phyloP scores from a whole-genome alignment of 495 filamentous ascomycete genomes.

The Tuber microsphaerosporum region DNA sequence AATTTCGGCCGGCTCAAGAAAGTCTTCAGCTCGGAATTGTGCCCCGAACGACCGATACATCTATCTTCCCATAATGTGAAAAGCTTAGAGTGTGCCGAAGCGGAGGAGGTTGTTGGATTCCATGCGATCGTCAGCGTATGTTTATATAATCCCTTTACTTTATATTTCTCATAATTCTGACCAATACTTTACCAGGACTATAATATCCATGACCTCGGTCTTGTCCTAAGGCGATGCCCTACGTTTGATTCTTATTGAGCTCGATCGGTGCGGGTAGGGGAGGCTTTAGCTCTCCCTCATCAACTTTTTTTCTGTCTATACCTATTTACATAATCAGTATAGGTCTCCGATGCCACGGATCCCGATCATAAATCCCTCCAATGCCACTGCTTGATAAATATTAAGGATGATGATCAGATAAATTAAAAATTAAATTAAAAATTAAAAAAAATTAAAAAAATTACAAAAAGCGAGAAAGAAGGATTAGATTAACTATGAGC shows the following conservation, averaged over 20 bases:
- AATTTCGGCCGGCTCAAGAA: conserved; percentile 26
- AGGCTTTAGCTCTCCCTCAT: neutral
- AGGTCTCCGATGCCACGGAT: no score
- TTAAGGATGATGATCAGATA: no score
- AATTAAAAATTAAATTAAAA: no score
- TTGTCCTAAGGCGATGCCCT: conserved; percentile 18
- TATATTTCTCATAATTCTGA: neutral
- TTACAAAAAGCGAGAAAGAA: no score
- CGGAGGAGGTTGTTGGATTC: conserved; percentile 37
- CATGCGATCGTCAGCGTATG: conserved; percentile 36
- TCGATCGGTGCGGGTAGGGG: neutral
- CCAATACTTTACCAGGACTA: conserved; percentile 20
- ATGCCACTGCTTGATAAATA: no score
- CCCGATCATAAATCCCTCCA: no score
- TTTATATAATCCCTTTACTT: neutral
- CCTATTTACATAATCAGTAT: neutral
- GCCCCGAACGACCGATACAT: conserved; percentile 23
- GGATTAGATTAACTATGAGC: no score
- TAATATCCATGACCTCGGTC: conserved; percentile 37
- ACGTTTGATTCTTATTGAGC: neutral
- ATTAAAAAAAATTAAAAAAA: no score
- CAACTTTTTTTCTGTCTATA: neutral
- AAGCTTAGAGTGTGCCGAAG: conserved; percentile 22
- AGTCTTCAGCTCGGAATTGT: conserved; percentile 29
- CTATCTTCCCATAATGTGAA: conserved; percentile 24